These are phyloP conservation scores for Sporothrix inflata DNA, from an alignment of 2,329 filamentous ascomycete genomes.

Conservation along the genomic window DNA sequence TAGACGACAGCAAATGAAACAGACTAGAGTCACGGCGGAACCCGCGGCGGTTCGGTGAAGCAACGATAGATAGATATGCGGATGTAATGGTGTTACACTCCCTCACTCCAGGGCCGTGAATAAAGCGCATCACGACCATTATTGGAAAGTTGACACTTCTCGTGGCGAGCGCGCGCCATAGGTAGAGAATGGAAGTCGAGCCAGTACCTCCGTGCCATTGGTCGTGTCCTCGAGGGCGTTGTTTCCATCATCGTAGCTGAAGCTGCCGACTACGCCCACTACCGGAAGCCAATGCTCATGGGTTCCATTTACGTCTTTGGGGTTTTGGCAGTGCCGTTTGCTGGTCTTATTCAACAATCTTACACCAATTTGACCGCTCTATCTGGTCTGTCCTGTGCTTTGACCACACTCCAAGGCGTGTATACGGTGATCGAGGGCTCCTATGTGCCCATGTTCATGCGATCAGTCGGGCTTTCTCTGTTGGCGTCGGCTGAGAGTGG, in stretches of 20 bases:
- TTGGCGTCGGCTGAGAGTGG: too few species aligned
- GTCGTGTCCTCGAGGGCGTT: conserved; percentile 24
- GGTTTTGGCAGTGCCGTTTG: conserved; percentile 24
- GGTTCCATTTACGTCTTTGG: conserved; percentile 27
- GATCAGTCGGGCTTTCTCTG: background rate
- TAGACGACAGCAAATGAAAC: too few species aligned
- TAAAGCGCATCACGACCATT: too few species aligned
- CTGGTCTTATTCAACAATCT: background rate
- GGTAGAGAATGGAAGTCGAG: too few species aligned
- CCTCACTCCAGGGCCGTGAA: too few species aligned
- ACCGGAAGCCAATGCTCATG: conserved; percentile 28
- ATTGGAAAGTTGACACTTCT: too few species aligned
- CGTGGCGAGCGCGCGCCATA: too few species aligned
- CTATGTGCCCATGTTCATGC: conserved; percentile 27
- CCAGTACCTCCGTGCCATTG: conserved; percentile 19
- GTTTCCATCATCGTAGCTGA: conserved; percentile 24
- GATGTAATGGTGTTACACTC: too few species aligned
- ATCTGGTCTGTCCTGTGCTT: conserved; percentile 20
- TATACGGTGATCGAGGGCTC: conserved; percentile 27
- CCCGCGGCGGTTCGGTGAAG: too few species aligned
- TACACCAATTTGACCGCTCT: conserved; percentile 5
- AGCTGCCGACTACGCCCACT: conserved; percentile 20
- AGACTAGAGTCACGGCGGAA: too few species aligned
- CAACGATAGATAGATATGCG: too few species aligned
- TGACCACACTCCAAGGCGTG: conserved; percentile 24